phyloP scores from a whole-genome alignment of 73 alveolate species.

The Paramecium octaurelia region DNA sequence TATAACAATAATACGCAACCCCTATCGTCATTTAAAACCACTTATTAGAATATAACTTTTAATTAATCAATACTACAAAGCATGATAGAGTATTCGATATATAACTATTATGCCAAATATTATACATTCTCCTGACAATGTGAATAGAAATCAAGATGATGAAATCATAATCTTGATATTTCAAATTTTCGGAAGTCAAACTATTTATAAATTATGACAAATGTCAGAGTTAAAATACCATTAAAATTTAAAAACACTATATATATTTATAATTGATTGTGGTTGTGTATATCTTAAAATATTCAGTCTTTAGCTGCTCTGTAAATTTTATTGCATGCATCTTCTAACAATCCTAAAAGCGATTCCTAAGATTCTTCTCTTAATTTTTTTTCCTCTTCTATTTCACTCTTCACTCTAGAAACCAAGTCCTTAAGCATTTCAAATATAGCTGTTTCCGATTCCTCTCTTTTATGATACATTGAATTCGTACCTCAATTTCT shows the following conservation, averaged over 20 bases:
- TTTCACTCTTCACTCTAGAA: conserved; percentile 85
- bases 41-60: not conserved
- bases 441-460: conserved; percentile 90
- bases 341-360: conserved; percentile 88
- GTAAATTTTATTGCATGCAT: conserved; percentile 85
- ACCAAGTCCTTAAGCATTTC: conserved; percentile 90
- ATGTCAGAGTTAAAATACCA: not conserved
- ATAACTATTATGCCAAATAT: no score
- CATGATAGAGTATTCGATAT: not conserved
- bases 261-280: not conserved
- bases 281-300: not conserved
- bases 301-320: conserved; percentile 58
- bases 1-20: not conserved
- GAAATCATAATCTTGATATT: not conserved
- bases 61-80: not conserved
- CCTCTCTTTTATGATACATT: conserved; percentile 72
- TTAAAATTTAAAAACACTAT: not conserved
- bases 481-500: not conserved
- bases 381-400: conserved; percentile 89
- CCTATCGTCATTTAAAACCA: not conserved
- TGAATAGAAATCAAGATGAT: not conserved
- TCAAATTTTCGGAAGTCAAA: not conserved
- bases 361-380: conserved; percentile 94
- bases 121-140: not conserved
- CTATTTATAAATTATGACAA: not conserved